Evolutionary conservation across 31 red algal genomes (phyloP), one percentile per base, ranked within the genome.

Genomic region (Porphyra umbilicalis): DNA sequence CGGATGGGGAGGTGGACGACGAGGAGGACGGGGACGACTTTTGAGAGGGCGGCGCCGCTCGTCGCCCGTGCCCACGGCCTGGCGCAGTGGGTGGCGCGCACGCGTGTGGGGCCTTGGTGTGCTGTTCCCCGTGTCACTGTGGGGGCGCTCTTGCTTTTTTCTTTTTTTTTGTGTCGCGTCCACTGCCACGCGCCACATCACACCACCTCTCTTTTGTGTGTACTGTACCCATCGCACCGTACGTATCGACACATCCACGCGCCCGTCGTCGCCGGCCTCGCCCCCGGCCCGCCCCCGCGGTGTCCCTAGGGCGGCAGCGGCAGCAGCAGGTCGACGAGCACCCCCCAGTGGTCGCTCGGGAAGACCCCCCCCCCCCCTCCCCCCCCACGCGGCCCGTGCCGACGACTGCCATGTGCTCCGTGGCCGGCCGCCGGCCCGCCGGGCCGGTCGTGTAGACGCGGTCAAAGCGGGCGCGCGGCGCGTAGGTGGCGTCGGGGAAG

Each of bases 1-100:
- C 82, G 32, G 85, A 87, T 14, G 85, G 76, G 18, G 96, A 98
- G 44, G 96, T 94, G 57, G 92, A 98, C 35, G 92, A 90, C 34
- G 92, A 98, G 32, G 94, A 96, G 75, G 81, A 87, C 38, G 42
- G 67, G 35, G 35, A 87, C 36, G 75, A 71, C 57, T 71, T n/a
- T 29, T 71, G n/a, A n/a, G n/a, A n/a, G n/a, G n/a, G n/a, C n/a
- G n/a, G n/a, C n/a, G n/a, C n/a, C n/a, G n/a, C n/a, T n/a, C n/a
- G n/a, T n/a, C n/a, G n/a, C n/a, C n/a, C n/a, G n/a, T n/a, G n/a
- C n/a, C n/a, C n/a, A n/a, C n/a, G n/a, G n/a, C n/a, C n/a, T n/a
- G n/a, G n/a, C n/a, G n/a, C n/a, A n/a, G n/a, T n/a, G n/a, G n/a
- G n/a, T n/a, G n/a, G n/a, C n/a, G n/a, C n/a, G n/a, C n/a, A n/a